Percentiles rank a stretch among this genome's conserved stretches.
Conservation (phyloP, 2,329 filamentous ascomycete genomes). For the Laburnicola sp. region DNA sequence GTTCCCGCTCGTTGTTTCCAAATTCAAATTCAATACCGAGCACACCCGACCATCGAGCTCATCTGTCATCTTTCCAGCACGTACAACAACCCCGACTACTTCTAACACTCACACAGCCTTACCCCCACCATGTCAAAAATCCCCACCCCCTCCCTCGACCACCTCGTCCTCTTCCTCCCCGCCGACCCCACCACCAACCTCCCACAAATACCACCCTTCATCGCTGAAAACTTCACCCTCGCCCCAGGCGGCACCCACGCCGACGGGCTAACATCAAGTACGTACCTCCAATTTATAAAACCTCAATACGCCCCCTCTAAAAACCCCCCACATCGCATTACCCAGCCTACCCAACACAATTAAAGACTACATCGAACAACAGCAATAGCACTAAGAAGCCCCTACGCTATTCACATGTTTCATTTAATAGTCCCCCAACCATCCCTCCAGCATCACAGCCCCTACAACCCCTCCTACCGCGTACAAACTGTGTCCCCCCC, state of each 20-base stretch:
- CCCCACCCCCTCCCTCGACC: slow-evolving; percentile 54
- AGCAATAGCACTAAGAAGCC: no score
- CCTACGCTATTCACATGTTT: no score
- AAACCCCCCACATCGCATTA: neutral
- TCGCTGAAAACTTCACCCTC: slow-evolving; percentile 60
- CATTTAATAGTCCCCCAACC: no score
- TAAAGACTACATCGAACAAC: neutral
- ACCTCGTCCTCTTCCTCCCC: slow-evolving; percentile 66
- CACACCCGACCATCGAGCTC: no score
- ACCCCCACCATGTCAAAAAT: neutral
- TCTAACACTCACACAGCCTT: neutral
- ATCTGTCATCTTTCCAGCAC: no score
- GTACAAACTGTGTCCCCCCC: no score
- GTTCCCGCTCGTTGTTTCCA: no score
- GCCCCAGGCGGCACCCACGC: slow-evolving; percentile 64
- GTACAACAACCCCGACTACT: no score
- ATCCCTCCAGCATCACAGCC: no score
- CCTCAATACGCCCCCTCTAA: no score
- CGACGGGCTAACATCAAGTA: slow-evolving; percentile 60
- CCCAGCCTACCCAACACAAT: neutral
- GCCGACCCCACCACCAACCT: slow-evolving; percentile 54
- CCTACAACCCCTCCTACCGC: no score
- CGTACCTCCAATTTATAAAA: neutral
- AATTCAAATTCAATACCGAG: no score
- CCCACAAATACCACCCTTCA: slow-evolving; percentile 47